Evolutionary conservation across 83 land plant species (phyloP), one percentile per base, ranked within the genome.

Genomic region (Larix sibirica): DNA sequence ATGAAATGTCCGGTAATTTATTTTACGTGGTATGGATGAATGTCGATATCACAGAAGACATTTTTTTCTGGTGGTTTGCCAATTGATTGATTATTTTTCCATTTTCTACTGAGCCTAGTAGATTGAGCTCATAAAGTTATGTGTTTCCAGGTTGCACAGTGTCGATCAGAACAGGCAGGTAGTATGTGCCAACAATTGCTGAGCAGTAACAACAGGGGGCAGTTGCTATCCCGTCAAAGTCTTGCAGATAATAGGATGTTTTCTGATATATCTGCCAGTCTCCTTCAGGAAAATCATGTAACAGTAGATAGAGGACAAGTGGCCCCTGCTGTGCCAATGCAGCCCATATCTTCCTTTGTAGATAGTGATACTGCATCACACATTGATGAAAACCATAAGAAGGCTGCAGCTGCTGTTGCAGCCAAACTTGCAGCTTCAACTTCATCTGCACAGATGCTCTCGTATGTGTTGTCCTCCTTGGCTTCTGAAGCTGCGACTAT

Each of bases 361-460:
- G 80, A 61, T 6, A 82, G n/a, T 60, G 81, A 61, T 6, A 82
- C 36, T 60, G 81, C 62, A 61, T 21, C 84, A 47, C 44, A 73
- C 6, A 59, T 73, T 33, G 80, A 73, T 17, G 62, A 75, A 74
- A 33, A 40, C 81, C 77, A 82, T 62, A 82, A 74, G 31, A 56
- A 83, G 63, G 83, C 83, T 40, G 82, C 85, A 18, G 96, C 96
- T 68, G 93, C 87, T 61, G 87, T 94, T 79, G 94, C 96, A 64
- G 96, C 94, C 66, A 94, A 87, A 83, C 90, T 94, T n/a, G 90
- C 94, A 36, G 94, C 96, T 13, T 92, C 94, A 33, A 87, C 93
- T 69, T 94, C 96, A 21, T 94, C 96, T 12, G 94, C 94, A 18
- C 91, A 90, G 81, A 88, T 94, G 91, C 90, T 94, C 24, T 84